Conservation (phyloP, 345 rosid genomes). For the Xanthoceras sorbifolium region DNA sequence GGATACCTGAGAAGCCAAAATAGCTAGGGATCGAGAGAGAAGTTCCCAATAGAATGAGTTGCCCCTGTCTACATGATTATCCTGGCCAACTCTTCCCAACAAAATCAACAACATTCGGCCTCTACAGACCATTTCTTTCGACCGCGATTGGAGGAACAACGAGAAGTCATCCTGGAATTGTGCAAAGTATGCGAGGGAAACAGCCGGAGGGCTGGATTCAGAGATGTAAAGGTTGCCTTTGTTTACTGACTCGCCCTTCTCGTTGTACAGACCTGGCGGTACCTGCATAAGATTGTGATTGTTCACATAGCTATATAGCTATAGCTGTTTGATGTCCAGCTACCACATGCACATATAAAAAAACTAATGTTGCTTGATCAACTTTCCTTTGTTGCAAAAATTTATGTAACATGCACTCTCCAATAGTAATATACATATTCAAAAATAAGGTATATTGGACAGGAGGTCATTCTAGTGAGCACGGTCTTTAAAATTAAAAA, state of each 20-base stretch:
- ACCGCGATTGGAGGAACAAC: slow-evolving; percentile 58
- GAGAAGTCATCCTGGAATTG: slow-evolving; percentile 81
- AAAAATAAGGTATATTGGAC: no score
- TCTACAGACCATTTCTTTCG: slow-evolving; percentile 51
- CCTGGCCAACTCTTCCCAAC: slow-evolving; percentile 58
- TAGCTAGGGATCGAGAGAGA: slow-evolving; percentile 56
- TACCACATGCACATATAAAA: no score
- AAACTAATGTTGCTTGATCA: no score
- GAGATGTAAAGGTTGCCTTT: slow-evolving; percentile 69
- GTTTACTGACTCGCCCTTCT: slow-evolving; percentile 69
- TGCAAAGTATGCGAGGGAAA: slow-evolving; percentile 61
- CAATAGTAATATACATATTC: no score
- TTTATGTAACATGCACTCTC: no score
- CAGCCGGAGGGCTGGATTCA: slow-evolving; percentile 57
- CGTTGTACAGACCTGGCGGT: slow-evolving; percentile 63
- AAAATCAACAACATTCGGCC: slow-evolving; percentile 76
- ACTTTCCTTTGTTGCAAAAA: no score
- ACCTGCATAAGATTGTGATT: slow-evolving; percentile 45
- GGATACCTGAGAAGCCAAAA: slow-evolving; percentile 55
- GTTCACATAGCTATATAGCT: no score
- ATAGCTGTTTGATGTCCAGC: no score
- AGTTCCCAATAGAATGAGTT: slow-evolving; percentile 85
- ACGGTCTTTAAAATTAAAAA: no score
- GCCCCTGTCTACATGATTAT: slow-evolving; percentile 74
- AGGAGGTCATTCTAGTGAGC: no score